Evolutionary conservation across 768 basidiomycete genomes (phyloP).

Genomic region (Hygrocybe punicea): DNA sequence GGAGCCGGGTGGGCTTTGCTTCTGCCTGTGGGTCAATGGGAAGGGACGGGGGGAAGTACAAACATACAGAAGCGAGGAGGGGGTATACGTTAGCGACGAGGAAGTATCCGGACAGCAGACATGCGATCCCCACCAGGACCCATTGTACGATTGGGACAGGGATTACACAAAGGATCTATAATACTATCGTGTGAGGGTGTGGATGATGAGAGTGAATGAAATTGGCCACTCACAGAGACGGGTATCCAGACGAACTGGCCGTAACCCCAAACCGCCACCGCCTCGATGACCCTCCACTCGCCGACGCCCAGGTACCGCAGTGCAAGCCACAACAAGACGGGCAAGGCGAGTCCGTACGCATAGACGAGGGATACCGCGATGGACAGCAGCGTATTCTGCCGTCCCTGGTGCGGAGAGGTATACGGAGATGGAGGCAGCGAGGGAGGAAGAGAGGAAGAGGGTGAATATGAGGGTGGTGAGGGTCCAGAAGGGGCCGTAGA

Average conservation of each 20-base stretch:
- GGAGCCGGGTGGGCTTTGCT: constrained; percentile 77
- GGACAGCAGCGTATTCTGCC: constrained; percentile 64
- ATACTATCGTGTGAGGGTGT: background rate
- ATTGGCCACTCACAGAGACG: constrained; percentile 72
- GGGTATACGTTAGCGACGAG: constrained; percentile 84
- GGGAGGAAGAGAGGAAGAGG: constrained; percentile 89
- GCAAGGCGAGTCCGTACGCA: constrained; percentile 78
- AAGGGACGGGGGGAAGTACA: background rate
- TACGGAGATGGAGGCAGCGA: constrained; percentile 82
- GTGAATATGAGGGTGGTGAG: constrained; percentile 91
- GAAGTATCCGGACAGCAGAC: constrained; percentile 83
- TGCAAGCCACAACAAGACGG: constrained; percentile 78
- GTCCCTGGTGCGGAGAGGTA: constrained; percentile 59
- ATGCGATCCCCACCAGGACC: constrained; percentile 70
- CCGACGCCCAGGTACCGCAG: constrained; percentile 84
- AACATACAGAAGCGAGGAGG: constrained; percentile 73
- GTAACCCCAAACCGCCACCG: constrained; percentile 78
- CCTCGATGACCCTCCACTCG: constrained; percentile 87
- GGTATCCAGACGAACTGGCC: constrained; percentile 86
- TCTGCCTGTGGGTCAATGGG: constrained; percentile 60
- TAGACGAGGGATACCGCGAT: constrained; percentile 85
- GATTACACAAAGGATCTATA: constrained; percentile 78
- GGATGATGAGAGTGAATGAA: no score
- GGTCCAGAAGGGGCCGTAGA: constrained; percentile 97
- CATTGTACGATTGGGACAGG: constrained; percentile 81